Base-by-base conservation (phyloP, 106 monocot genomes). In the Narthecium ossifragum region DNA sequence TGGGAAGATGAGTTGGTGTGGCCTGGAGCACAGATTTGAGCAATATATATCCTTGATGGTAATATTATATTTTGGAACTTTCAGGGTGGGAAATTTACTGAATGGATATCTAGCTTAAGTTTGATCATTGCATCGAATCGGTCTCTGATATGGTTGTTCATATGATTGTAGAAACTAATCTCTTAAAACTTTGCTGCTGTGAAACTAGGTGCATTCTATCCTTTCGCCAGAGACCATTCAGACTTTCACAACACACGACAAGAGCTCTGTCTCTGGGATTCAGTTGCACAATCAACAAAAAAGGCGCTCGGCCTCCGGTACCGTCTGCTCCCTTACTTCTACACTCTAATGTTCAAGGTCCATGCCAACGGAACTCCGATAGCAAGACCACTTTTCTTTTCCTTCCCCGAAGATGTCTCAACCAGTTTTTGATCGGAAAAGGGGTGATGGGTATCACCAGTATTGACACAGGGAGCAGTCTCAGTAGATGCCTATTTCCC, bases 201-300 rank as follows among this genome's bases (percentile, higher is more conserved):
- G 39, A 63, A 85, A 77, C 52, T 92, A 11, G 92, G 84, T 22
- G 83, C 84, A 24, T 92, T 92, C 81, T 92, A 88, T 53, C 92
- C 92, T 12, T 92, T 92, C 48, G 32, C 92, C 4, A 78, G 92
- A 50, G 75, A 88, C 37, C 87, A 88, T 55, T 75, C 78, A 0
- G 57, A 60, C 1, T 76, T 51, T 2, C 0, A 26, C 34, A 31
- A 72, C 9, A 50, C 51, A 8, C 65, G 68, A 22, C 87, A 75
- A 10, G 87, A 92, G 61, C 87, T 84, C 20, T 88, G 88, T 40
- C 26, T 81, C 0, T 88, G 92, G 87, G 67, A 82, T 0, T 76
- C 85, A 1, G 85, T 90, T 0, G 68, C 79, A 0, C 38, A 26
- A 10, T 71, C 85, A 7, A 79, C 85, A 39, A 56, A 51, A 46